These are phyloP conservation scores for Lasiodiplodia gonubiensis DNA, from an alignment of 2,329 filamentous ascomycete species.

Conservation along the genomic window DNA sequence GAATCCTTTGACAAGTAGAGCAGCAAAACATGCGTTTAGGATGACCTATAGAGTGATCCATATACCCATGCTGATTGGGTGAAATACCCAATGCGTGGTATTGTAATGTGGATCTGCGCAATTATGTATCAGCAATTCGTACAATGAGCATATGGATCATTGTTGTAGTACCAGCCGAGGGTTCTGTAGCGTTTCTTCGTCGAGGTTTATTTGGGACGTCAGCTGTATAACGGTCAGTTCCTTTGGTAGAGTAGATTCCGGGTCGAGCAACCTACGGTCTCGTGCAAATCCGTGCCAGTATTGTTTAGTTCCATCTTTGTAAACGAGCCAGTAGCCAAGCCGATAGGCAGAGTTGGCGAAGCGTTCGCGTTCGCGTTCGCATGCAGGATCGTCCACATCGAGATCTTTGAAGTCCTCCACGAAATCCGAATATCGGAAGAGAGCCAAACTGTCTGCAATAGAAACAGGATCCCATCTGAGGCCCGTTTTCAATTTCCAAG, in stretches of 20 bases:
- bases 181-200: neutral
- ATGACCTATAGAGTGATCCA: neutral
- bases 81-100: neutral
- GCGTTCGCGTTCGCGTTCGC: neutral
- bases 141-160: neutral
- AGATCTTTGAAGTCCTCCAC: neutral
- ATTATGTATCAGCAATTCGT: neutral
- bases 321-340: neutral
- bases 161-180: neutral
- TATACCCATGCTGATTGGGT: too few species aligned
- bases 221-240: neutral
- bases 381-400: neutral
- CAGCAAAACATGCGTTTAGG: neutral
- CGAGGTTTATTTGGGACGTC: neutral
- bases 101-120: neutral
- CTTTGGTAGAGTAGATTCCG: neutral
- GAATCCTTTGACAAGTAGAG: neutral
- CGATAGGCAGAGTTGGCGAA: neutral
- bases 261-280: neutral
- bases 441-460: conserved; percentile 9
- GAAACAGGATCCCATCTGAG: conserved; percentile 13
- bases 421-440: neutral
- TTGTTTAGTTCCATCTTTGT: neutral
- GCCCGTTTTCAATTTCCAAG: neutral
- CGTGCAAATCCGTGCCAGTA: neutral